Conservation (phyloP, 148 eudicot species). For the Cornus controversa region DNA sequence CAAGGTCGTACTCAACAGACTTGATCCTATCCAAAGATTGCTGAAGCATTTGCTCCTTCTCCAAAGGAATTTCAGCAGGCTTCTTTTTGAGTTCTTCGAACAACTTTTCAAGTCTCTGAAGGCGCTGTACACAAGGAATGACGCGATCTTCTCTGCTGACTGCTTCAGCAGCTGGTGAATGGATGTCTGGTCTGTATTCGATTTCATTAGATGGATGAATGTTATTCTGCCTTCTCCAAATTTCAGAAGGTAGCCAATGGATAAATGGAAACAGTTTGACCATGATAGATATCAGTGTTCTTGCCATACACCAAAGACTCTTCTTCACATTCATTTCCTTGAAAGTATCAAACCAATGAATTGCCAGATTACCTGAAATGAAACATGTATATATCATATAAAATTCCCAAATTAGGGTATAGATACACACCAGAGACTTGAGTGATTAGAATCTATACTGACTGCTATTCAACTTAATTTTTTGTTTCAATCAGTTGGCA, state of each 20-base stretch:
- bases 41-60: constrained; percentile 66
- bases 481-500: neutral
- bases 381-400: neutral
- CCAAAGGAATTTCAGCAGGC: constrained; percentile 59
- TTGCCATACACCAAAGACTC: constrained; percentile 27
- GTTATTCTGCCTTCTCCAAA: constrained; percentile 46
- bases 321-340: constrained; percentile 34
- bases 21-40: constrained; percentile 70
- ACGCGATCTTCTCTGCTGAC: constrained; percentile 20
- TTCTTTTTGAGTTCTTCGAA: constrained; percentile 58
- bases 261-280: constrained; percentile 28
- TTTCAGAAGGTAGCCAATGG: constrained; percentile 29
- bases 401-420: neutral
- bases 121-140: constrained; percentile 57
- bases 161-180: constrained; percentile 24
- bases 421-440: neutral
- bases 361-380: constrained; percentile 36
- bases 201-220: constrained; percentile 36
- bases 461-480: neutral
- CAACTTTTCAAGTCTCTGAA: constrained; percentile 52
- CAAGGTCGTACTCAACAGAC: constrained; percentile 68
- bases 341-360: constrained; percentile 28
- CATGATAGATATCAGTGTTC: constrained; percentile 29
- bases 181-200: constrained; percentile 30
- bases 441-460: neutral